These are phyloP conservation scores for Diaporthe sp. DNA, from an alignment of 2,329 filamentous ascomycete genomes.

Conservation along the genomic window DNA sequence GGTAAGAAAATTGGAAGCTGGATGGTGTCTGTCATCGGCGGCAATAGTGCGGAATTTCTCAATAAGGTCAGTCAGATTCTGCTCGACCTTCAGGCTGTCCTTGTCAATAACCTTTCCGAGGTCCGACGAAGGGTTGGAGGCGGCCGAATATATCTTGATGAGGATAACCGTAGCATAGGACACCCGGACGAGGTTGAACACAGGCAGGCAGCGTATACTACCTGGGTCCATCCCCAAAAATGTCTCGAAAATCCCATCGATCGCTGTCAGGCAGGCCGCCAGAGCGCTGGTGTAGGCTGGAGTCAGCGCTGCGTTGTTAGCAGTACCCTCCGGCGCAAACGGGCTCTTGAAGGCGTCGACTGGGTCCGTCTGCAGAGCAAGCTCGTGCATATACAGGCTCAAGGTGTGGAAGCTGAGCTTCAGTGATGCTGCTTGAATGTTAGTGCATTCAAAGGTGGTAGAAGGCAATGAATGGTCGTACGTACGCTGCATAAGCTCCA, in stretches of 20 bases:
- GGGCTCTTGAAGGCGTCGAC: constrained; percentile 62
- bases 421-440: constrained; percentile 63
- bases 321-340: constrained; percentile 57
- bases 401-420: constrained; percentile 72
- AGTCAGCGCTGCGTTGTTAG: constrained; percentile 53
- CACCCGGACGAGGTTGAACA: constrained; percentile 77
- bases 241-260: constrained; percentile 73
- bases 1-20: constrained; percentile 76
- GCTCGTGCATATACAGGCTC: constrained; percentile 80
- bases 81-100: constrained; percentile 71
- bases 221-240: constrained; percentile 71
- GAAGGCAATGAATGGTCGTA: constrained; percentile 31
- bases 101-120: constrained; percentile 77
- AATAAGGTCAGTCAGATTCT: constrained; percentile 77
- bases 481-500: constrained; percentile 67
- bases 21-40: constrained; percentile 70
- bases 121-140: constrained; percentile 70
- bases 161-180: constrained; percentile 78
- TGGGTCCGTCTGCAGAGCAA: constrained; percentile 74
- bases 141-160: constrained; percentile 79
- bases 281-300: constrained; percentile 74
- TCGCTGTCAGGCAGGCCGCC: constrained; percentile 72
- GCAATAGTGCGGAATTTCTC: constrained; percentile 74
- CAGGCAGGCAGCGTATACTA: constrained; percentile 72
- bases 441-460: constrained; percentile 22